These are phyloP conservation scores for Naganishia liquefaciens DNA, from an alignment of 1,284 basidiomycete species.

Conservation along the genomic window DNA sequence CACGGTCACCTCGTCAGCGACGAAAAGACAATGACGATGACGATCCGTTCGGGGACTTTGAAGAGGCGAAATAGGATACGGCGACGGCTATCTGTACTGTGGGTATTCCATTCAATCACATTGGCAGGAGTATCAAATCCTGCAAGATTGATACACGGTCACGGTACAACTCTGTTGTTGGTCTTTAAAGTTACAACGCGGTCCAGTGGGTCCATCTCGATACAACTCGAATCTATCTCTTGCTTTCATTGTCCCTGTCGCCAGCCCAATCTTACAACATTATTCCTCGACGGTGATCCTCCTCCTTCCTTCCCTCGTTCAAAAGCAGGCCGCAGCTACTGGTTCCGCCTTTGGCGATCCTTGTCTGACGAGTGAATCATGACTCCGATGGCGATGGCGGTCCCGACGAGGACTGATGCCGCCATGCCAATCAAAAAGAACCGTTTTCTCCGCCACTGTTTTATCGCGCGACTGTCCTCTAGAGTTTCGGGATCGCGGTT, in stretches of 20 bases:
- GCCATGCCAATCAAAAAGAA: slow-evolving; percentile 6
- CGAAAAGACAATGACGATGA: slow-evolving; percentile 33
- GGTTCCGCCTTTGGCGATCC: not conserved
- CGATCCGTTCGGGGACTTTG: slow-evolving; percentile 39
- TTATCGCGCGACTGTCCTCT: not conserved
- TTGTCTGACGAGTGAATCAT: slow-evolving; percentile 4
- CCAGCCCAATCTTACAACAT: not conserved
- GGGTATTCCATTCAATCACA: not conserved
- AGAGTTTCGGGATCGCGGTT: not conserved
- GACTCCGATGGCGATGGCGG: slow-evolving; percentile 2
- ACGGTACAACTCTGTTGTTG: too few species aligned
- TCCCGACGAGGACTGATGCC: slow-evolving; percentile 5
- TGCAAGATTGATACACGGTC: too few species aligned
- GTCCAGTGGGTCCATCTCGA: not conserved
- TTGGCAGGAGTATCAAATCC: too few species aligned
- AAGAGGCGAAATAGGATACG: slow-evolving; percentile 18
- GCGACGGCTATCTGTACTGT: slow-evolving; percentile 7
- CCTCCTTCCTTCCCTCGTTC: not conserved
- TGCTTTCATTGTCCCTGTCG: not conserved
- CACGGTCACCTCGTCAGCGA: not conserved
- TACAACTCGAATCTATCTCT: slow-evolving; percentile 1
- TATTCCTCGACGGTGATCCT: not conserved
- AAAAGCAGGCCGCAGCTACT: not conserved
- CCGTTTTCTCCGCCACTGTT: slow-evolving; percentile 15
- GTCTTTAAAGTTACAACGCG: too few species aligned